Conservation (phyloP, 2,329 filamentous ascomycete species). For the Cadophora luteo-olivacea region DNA sequence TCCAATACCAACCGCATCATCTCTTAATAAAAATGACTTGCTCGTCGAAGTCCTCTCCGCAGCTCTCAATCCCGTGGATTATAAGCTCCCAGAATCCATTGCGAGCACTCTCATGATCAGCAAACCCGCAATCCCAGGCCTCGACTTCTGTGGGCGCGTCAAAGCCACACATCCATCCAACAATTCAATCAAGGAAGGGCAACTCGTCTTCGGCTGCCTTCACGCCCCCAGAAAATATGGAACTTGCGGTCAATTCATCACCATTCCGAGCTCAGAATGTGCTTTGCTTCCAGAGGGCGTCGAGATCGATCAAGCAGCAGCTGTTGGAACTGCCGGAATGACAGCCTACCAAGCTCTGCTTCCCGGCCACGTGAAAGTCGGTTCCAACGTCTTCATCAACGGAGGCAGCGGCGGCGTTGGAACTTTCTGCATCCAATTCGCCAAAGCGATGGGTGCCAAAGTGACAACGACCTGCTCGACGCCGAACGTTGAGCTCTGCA, state of each 20-base stretch:
- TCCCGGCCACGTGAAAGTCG: slow-evolving; percentile 50
- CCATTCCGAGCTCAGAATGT: slow-evolving; percentile 39
- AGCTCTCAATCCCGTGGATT: slow-evolving; percentile 67
- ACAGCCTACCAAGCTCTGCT: slow-evolving; percentile 51
- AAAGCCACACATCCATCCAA: slow-evolving; percentile 38
- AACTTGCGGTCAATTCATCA: slow-evolving; percentile 12
- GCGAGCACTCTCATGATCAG: slow-evolving; percentile 49
- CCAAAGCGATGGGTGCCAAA: slow-evolving; percentile 63
- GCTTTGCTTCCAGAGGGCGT: slow-evolving; percentile 48
- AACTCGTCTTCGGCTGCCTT: slow-evolving; percentile 51
- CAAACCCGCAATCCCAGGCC: slow-evolving; percentile 53
- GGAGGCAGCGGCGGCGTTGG: slow-evolving; percentile 70
- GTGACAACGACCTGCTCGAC: slow-evolving; percentile 65
- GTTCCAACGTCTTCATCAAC: slow-evolving; percentile 67
- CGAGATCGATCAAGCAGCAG: slow-evolving; percentile 49
- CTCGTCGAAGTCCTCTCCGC: slow-evolving; percentile 51
- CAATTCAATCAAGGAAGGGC: slow-evolving; percentile 45
- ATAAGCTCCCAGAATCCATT: slow-evolving; percentile 63
- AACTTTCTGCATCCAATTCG: slow-evolving; percentile 66
- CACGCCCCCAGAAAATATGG: slow-evolving; percentile 31
- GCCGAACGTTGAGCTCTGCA: slow-evolving; percentile 61
- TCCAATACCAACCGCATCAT: slow-evolving; percentile 1
- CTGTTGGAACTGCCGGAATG: slow-evolving; percentile 48
- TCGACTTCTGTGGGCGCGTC: slow-evolving; percentile 49
- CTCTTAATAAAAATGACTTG: neutral